These are phyloP conservation scores for Mycena indigotica DNA, from an alignment of 768 basidiomycete genomes.

Conservation along the genomic window DNA sequence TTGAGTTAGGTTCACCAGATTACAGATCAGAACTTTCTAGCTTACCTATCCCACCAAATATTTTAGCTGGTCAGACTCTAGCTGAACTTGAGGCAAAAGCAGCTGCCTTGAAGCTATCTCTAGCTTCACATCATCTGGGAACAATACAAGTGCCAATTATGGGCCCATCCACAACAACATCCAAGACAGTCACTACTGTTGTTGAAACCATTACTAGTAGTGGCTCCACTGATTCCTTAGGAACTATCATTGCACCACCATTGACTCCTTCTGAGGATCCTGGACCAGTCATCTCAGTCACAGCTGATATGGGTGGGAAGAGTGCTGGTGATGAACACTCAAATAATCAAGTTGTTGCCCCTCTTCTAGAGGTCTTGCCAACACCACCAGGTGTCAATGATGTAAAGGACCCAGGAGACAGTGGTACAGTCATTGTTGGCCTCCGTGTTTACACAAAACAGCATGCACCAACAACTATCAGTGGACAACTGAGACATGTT, in stretches of 20 bases:
- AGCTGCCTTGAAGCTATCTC: constrained; percentile 1
- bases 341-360: neutral
- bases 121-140: neutral
- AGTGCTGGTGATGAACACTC: neutral
- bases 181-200: constrained; percentile 7
- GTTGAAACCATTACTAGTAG: constrained; percentile 1
- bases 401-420: constrained; percentile 7
- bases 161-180: constrained; percentile 4
- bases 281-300: neutral
- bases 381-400: neutral
- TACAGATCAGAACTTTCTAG: constrained; percentile 3
- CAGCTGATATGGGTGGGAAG: neutral
- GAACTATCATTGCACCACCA: neutral
- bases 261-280: neutral
- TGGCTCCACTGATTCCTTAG: neutral
- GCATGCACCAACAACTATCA: constrained; percentile 15
- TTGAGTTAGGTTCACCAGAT: neutral
- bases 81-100: constrained; percentile 24
- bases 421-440: constrained; percentile 21
- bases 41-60: constrained; percentile 23
- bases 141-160: neutral
- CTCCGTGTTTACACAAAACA: constrained; percentile 23
- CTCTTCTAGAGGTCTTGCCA: neutral
- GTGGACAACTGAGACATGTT: constrained; percentile 23
- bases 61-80: constrained; percentile 27